phyloP scores from a whole-genome alignment of 768 basidiomycete genomes.

The Dioszegia aurantiaca region DNA sequence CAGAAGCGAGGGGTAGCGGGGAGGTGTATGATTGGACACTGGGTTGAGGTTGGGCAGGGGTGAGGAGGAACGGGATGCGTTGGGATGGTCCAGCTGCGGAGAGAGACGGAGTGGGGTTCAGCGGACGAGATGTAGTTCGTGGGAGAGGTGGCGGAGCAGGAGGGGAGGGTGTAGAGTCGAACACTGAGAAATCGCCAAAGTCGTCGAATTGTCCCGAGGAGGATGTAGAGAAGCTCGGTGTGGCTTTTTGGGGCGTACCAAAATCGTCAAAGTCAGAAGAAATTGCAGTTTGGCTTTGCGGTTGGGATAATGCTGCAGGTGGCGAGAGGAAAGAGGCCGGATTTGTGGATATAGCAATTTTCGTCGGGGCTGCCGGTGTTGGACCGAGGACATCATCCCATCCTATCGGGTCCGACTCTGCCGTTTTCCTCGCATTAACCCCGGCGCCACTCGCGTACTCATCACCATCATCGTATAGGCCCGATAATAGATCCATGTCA shows the following conservation, averaged over 20 bases:
- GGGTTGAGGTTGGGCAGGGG: conserved; percentile 4
- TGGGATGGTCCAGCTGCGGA: not conserved
- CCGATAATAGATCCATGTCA: conserved; percentile 43
- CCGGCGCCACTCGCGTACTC: not conserved
- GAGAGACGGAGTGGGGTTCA: not conserved
- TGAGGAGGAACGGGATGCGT: conserved; percentile 6
- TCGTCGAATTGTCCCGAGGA: conserved; percentile 43
- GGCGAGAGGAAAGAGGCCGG: conserved; percentile 1
- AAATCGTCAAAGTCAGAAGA: conserved; percentile 52
- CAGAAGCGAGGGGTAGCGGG: conserved; percentile 6
- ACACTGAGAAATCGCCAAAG: conserved; percentile 51
- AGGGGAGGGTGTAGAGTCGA: conserved; percentile 19
- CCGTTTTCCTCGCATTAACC: not conserved
- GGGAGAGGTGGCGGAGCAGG: not conserved
- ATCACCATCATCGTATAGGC: conserved; percentile 30
- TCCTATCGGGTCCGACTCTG: conserved; percentile 7
- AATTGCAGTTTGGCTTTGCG: no score
- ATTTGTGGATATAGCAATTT: not conserved
- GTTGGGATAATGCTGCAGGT: conserved; percentile 3
- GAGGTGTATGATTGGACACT: conserved; percentile 1
- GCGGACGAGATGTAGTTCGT: not conserved
- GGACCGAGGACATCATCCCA: conserved; percentile 26
- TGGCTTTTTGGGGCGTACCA: conserved; percentile 34
- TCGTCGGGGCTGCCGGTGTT: conserved; percentile 10
- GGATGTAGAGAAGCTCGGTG: not conserved